Evolutionary conservation across 2,329 filamentous ascomycete genomes (phyloP), one percentile per base, ranked within the genome.

Genomic region (Geosmithia flava): DNA sequence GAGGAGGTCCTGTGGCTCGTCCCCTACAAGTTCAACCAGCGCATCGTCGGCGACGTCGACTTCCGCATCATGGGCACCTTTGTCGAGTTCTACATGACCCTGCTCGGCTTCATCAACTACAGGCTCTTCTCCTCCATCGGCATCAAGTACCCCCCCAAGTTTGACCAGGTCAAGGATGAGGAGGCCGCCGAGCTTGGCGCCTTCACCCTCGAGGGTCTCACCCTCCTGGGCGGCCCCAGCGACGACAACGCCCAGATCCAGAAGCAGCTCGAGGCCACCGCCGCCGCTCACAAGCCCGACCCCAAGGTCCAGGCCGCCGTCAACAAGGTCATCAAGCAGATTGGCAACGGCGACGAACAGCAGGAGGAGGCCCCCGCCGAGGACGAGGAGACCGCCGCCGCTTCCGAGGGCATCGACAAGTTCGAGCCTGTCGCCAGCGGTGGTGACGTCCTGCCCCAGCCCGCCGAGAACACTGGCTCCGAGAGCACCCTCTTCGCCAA

Each of bases 1-100:
- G 90, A 98, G 69, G 91, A 97, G 60, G 85, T 98, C 46, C 74
- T 97, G 55, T 98, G 93, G 93, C 75, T 98, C 40, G 91, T 96
- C 11, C 93, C 93, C 1, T 98, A 98, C 72, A 88, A 88, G 65
- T 98, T 98, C 69, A 95, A 97, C 61, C 93, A 98, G 72, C 78
- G 87, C 56, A 83, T 95, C 15, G 87, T 93, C 41, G 87, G 85
- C 50, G 93, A 98, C 66, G 85, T 98, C 54, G 93, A 98, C 66
- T 98, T 96, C 71, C 78, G 93, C 59, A 98, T 98, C 68, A 98
- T 98, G 93, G 91, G 88, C 51, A 98, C 93, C 4, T 98, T 98
- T 62, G 83, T 98, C 54, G 91, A 98, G 65, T 98, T 98, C 66
- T 98, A 98, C 73, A 95, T 94, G 59, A 97, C 91, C 4, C 76